Conservation (phyloP, 345 rosid species). For the Pistacia atlantica region DNA sequence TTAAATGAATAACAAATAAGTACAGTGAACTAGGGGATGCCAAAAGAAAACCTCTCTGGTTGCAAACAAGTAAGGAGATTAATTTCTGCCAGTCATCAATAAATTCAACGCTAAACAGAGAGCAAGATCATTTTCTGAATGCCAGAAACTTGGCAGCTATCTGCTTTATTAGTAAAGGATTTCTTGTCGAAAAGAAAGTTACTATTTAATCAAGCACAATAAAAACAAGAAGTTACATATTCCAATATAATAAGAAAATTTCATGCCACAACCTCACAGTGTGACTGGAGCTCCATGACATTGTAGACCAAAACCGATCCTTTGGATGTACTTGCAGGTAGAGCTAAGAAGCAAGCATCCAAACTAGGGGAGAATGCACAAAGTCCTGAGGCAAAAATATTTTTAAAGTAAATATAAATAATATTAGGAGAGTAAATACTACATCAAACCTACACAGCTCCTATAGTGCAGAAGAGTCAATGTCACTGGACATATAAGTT, state of each 20-base stretch:
- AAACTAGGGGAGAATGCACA: slow-evolving; percentile 81
- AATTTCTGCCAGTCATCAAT: slow-evolving; percentile 7
- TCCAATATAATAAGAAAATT: slow-evolving; percentile 18
- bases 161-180: neutral
- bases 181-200: neutral
- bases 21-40: slow-evolving; percentile 4
- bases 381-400: slow-evolving; percentile 50
- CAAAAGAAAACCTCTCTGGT: neutral
- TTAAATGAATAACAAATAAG: slow-evolving; percentile 16
- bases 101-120: neutral
- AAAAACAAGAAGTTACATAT: neutral
- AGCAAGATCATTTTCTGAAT: neutral
- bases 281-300: slow-evolving; percentile 74
- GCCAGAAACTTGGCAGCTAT: neutral
- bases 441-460: neutral
- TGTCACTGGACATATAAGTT: neutral
- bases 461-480: neutral
- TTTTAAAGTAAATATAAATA: slow-evolving; percentile 4
- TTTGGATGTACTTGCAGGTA: slow-evolving; percentile 80
- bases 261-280: slow-evolving; percentile 68
- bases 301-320: slow-evolving; percentile 89
- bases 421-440: neutral
- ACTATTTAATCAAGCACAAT: neutral
- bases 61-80: neutral
- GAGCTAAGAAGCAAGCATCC: slow-evolving; percentile 91